Conservation (phyloP, 2,329 filamentous ascomycete species). For the Pseudocercospora cruenta region DNA sequence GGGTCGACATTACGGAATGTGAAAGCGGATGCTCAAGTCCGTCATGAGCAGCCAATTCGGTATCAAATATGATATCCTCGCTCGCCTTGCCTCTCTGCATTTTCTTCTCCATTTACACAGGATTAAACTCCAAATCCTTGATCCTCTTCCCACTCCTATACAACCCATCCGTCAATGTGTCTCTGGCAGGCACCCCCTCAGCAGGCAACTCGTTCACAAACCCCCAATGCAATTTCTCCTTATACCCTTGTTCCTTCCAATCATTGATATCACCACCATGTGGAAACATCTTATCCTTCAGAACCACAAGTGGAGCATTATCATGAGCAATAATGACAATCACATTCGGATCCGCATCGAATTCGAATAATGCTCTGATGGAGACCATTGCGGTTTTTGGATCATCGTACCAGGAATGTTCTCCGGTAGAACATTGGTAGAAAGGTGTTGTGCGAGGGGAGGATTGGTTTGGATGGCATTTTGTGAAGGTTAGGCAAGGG, state of each 20-base stretch:
- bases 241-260: slow-evolving; percentile 29
- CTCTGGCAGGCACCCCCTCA: slow-evolving; percentile 18
- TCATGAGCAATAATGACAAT: slow-evolving; percentile 32
- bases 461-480: slow-evolving; percentile 24
- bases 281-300: slow-evolving; percentile 26
- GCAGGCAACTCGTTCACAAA: slow-evolving; percentile 31
- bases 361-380: slow-evolving; percentile 25
- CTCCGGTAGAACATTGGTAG: slow-evolving; percentile 25
- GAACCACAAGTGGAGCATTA: slow-evolving; percentile 21
- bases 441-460: slow-evolving; percentile 22
- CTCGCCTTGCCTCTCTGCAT: neutral
- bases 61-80: neutral
- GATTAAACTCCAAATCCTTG: slow-evolving; percentile 20
- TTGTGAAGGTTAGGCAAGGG: slow-evolving; percentile 29
- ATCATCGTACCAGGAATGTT: slow-evolving; percentile 28
- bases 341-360: slow-evolving; percentile 31
- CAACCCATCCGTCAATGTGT: slow-evolving; percentile 26
- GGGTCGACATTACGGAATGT: neutral
- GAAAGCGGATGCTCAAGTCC: neutral
- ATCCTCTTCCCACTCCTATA: slow-evolving; percentile 27
- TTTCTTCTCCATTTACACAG: neutral
- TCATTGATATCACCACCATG: slow-evolving; percentile 27
- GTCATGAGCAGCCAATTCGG: neutral
- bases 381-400: slow-evolving; percentile 25
- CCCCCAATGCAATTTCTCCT: slow-evolving; percentile 31